A percentile compares a stretch with the other conserved stretches of the same genome.
These are phyloP conservation scores for Scutellaria baicalensis DNA, from an alignment of 257 asterid species.

Conservation along the genomic window DNA sequence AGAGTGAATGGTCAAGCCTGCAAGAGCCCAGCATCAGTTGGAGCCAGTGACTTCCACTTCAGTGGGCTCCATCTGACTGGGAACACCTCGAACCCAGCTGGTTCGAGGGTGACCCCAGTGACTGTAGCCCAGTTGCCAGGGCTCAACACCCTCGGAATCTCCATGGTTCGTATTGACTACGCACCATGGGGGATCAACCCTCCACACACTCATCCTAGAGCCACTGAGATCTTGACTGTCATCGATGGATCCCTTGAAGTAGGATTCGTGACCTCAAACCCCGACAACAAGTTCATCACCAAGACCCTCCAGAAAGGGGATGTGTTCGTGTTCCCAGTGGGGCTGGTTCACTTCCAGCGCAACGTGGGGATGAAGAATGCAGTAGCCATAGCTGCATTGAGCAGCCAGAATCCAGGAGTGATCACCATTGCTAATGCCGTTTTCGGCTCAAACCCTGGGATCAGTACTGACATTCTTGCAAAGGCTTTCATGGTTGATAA, in stretches of 20 bases:
- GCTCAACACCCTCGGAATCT: conserved; percentile 37
- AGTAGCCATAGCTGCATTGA: conserved; percentile 30
- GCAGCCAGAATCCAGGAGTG: conserved; percentile 43
- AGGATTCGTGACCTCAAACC: conserved; percentile 28
- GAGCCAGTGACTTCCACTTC: conserved; percentile 26
- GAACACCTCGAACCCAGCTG: conserved; percentile 27
- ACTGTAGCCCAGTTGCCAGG: conserved; percentile 27
- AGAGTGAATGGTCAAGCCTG: conserved; percentile 31
- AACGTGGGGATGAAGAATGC: conserved; percentile 22
- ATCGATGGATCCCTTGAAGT: conserved; percentile 27
- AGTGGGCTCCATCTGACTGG: conserved; percentile 31
- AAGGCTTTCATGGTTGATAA: conserved; percentile 15
- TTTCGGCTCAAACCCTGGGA: conserved; percentile 24
- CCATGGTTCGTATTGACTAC: conserved; percentile 28
- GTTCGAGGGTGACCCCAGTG: conserved; percentile 30
- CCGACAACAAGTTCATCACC: conserved; percentile 14
- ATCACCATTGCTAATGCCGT: conserved; percentile 32
- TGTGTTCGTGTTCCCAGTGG: conserved; percentile 34
- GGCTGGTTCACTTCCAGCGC: conserved; percentile 31
- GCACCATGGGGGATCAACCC: conserved; percentile 40
- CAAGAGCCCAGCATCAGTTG: conserved; percentile 20
- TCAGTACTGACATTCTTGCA: conserved; percentile 20
- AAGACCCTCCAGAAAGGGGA: conserved; percentile 25
- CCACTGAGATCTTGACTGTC: conserved; percentile 30
- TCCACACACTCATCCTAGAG: conserved; percentile 39